Evolutionary conservation across 169 alveolate genomes (phyloP), one percentile per base, ranked within the genome.

Genomic region (Plasmodium billcollinsi): DNA sequence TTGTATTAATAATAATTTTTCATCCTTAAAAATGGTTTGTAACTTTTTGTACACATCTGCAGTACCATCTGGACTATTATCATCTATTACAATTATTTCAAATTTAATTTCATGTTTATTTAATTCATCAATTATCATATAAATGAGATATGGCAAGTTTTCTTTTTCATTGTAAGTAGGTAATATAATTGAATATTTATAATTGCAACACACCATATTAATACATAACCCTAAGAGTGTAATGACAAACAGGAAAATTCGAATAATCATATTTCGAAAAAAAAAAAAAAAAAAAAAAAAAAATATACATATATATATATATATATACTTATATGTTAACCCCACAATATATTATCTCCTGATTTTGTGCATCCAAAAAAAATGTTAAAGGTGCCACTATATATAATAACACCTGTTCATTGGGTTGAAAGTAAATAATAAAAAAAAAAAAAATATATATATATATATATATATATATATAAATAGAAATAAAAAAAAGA

Each of bases 141-240:
- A 95, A 11, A 97, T 93, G 11, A 98, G 85, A 20, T 97, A 93
- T 5, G 99, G 98, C 2, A 98, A 73, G 93, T 98, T 98, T 66
- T 97, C 99, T 72, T 97, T 96, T 91, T 98, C 99, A 76, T 98
- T 96, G 80, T 98, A 98, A 2, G 99, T 98, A 11, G 99, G 99
- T 54, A 98, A 92, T 52, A 98, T 91, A 18, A 98, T 96, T 11
- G 98, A 96, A 93, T 97, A 97, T 74, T 58, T 58, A 15, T 54
- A 72, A 7, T 70, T 56, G 2, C 11, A 21, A 52, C 62, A 52
- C 18, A 59, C 9, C 88, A 86, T 86, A 6, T 72, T 80, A 67
- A 26, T 52, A 6, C 47, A 39, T 14, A 39, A 39, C 11, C 47
- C 47, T 39, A 39, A 39, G 11, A 39, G 11, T 39, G 47, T 39